Conservation (phyloP, 495 filamentous ascomycete genomes). For the Hypoxylon subgilvum region DNA sequence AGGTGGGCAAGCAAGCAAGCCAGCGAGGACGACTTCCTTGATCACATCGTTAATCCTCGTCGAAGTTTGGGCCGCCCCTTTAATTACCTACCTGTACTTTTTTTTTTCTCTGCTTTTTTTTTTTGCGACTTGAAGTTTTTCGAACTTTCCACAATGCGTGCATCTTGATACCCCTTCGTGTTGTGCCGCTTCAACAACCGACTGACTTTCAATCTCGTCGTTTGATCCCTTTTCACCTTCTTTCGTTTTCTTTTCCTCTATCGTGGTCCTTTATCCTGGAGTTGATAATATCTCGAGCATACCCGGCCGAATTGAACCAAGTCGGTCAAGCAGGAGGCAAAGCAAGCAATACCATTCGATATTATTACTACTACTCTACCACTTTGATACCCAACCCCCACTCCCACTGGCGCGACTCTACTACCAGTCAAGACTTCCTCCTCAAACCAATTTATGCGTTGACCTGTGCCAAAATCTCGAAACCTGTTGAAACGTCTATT, state of each 20-base stretch:
- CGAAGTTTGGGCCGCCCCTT: conserved; percentile 31
- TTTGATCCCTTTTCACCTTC: conserved; percentile 23
- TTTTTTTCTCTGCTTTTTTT: conserved; percentile 8
- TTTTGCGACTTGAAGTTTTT: conserved; percentile 24
- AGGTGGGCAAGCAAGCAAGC: neutral
- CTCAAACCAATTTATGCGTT: conserved; percentile 26
- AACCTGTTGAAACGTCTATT: conserved; percentile 14
- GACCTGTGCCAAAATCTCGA: conserved; percentile 23
- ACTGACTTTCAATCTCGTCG: conserved; percentile 33
- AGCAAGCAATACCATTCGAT: conserved; percentile 35
- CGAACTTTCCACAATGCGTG: conserved; percentile 30
- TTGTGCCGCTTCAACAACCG: conserved; percentile 21
- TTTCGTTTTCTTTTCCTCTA: conserved; percentile 13
- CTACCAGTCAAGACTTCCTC: conserved; percentile 29
- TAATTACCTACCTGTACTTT: conserved; percentile 19
- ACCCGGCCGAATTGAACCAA: conserved; percentile 9
- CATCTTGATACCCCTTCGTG: conserved; percentile 37
- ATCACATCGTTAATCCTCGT: conserved; percentile 30
- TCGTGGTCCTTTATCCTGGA: conserved; percentile 20
- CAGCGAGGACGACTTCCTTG: conserved; percentile 28
- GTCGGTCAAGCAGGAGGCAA: too few species aligned
- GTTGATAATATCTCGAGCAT: conserved; percentile 14
- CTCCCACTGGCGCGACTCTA: conserved; percentile 38
- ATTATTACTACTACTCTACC: conserved; percentile 35
- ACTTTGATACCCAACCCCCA: conserved; percentile 43